Base-by-base conservation (phyloP, 2,329 filamentous ascomycete genomes). In the Trichoderma lentiforme region DNA sequence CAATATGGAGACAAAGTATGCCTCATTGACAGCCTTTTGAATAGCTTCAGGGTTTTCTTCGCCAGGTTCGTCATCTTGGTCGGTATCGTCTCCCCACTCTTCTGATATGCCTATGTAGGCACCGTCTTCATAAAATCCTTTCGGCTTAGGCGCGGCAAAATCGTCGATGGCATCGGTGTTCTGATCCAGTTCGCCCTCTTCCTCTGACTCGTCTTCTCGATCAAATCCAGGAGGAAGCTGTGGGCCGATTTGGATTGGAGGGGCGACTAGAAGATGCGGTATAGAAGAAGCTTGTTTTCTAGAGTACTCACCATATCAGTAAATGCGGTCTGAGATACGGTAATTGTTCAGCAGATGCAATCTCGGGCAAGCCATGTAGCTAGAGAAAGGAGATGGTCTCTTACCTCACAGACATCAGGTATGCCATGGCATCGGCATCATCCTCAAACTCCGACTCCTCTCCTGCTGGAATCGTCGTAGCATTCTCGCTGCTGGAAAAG, bases 271-370 rank as follows among this genome's bases (percentile, higher is more conserved):
- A 12, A 96, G 83, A 75, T 91, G 87, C 1, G 93, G 93, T 39
- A 97, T 91, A 11, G 85, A 82, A 73, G 85, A 89, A n/a, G 93
- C 93, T 87, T 97, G 90, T 75, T 89, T 87, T 83, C 93, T 96
- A 81, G 73, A 76, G 77, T 79, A 84, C 83, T 85, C 83, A 85
- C 82, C 82, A 85, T 79, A 86, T 87, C 83, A 88, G 86, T 78
- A 82, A 69, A 47, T 57, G 32, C 28, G 30, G 32, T 72, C 70
- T 72, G 72, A 67, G 47, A 6, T 26, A 24, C 8, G 11, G 60
- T 1, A 21, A 34, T 21, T n/a, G 62, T 71, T 73, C 72, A 73
- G 68, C 69, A 71, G 56, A 73, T 58, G 60, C 26, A 71, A 39
- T 58, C 43, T 71, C 24, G 53, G 56, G 32, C 24, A 34, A 51